phyloP scores from a whole-genome alignment of 140 eudicot species.

The Erigeron philadelphicus region DNA sequence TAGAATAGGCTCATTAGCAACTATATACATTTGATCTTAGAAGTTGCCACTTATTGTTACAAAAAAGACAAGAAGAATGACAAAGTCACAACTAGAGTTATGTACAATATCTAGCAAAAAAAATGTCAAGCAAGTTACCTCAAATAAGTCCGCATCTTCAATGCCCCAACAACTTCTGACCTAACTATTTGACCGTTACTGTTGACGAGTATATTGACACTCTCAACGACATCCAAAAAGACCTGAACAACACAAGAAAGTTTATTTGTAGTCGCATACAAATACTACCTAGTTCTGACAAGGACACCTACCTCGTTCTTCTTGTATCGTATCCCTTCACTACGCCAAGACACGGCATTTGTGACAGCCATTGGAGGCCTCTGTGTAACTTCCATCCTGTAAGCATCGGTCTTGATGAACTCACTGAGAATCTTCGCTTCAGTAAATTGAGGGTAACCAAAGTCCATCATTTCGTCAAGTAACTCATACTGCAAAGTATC shows the following conservation, averaged over 20 bases:
- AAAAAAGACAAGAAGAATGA: conserved; percentile 7
- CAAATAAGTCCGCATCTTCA: conserved; percentile 93
- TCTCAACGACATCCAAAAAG: conserved; percentile 96
- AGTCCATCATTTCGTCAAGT: conserved; percentile 98
- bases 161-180: conserved; percentile 96
- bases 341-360: conserved; percentile 99
- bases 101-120: conserved; percentile 7
- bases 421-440: conserved; percentile 98
- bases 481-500: conserved; percentile 68
- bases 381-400: conserved; percentile 94
- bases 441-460: conserved; percentile 97
- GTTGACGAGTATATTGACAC: conserved; percentile 95
- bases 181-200: conserved; percentile 90
- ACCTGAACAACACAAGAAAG: conserved; percentile 46
- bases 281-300: conserved; percentile 11
- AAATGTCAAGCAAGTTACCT: conserved; percentile 42
- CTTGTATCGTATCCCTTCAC: conserved; percentile 92
- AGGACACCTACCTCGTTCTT: conserved; percentile 80
- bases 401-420: conserved; percentile 97
- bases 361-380: conserved; percentile 99
- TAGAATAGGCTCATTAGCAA: conserved; percentile 6
- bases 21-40: not conserved
- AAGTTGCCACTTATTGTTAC: not conserved
- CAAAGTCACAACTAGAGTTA: conserved; percentile 9
- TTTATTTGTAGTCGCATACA: not conserved